phyloP scores from a whole-genome alignment of 495 filamentous ascomycete genomes.

The Hypoxylon fuscum region DNA sequence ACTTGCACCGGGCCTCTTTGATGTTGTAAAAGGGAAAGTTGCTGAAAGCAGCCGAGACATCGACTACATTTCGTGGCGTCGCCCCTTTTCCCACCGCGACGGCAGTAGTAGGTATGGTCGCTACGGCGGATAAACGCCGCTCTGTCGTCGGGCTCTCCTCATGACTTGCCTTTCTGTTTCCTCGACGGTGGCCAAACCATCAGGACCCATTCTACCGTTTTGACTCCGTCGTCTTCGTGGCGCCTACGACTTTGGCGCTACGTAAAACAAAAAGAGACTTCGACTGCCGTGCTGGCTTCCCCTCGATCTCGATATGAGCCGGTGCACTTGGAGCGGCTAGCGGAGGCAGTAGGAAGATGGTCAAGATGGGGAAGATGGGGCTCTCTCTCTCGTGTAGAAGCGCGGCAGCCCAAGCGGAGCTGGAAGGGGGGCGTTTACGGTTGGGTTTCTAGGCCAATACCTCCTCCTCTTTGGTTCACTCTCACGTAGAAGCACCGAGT shows the following conservation, averaged over 20 bases:
- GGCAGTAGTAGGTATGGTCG: slow-evolving; percentile 23
- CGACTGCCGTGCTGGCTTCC: slow-evolving; percentile 45
- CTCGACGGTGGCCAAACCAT: slow-evolving; percentile 35
- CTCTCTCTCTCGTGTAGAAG: slow-evolving; percentile 35
- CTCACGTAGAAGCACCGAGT: slow-evolving; percentile 40
- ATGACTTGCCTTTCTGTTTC: slow-evolving; percentile 10
- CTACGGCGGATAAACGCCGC: slow-evolving; percentile 33
- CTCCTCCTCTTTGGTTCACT: slow-evolving; percentile 21
- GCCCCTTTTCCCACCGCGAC: slow-evolving; percentile 23
- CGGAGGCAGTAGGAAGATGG: slow-evolving; percentile 40
- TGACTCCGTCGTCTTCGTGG: slow-evolving; percentile 36
- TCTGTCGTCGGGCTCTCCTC: slow-evolving; percentile 16
- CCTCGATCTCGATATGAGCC: slow-evolving; percentile 47
- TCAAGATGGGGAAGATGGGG: slow-evolving; percentile 37
- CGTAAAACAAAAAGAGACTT: slow-evolving; percentile 27
- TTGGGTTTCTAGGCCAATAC: slow-evolving; percentile 31
- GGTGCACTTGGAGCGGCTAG: slow-evolving; percentile 42
- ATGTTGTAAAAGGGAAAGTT: slow-evolving; percentile 43
- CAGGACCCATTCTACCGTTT: slow-evolving; percentile 42
- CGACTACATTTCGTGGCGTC: slow-evolving; percentile 21
- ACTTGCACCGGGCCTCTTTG: slow-evolving; percentile 6
- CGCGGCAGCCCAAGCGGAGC: slow-evolving; percentile 39
- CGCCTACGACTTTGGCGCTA: slow-evolving; percentile 24
- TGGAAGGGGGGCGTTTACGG: slow-evolving; percentile 21
- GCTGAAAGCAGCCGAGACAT: slow-evolving; percentile 12